Percentiles rank a stretch among this genome's conserved stretches.
Conservation (phyloP, 2,329 filamentous ascomycete genomes). For the Stemphylium lycopersici region DNA sequence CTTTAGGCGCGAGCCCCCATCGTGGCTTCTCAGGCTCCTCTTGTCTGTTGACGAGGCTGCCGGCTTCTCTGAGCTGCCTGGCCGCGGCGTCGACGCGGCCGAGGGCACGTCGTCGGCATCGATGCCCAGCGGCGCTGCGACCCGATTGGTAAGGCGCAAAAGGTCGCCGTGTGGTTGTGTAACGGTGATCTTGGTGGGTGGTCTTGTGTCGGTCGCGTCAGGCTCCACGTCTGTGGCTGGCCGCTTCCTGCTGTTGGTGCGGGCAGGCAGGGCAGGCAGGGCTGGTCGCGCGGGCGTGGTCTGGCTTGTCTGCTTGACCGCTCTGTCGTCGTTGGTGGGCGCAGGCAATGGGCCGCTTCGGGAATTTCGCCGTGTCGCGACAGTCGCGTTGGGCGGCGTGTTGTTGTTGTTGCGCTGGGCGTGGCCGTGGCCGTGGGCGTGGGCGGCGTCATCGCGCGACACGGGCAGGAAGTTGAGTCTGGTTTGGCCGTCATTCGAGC, state of each 20-base stretch:
- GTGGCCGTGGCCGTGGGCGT: conserved; percentile 25
- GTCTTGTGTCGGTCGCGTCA: conserved; percentile 41
- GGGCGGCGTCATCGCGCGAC: conserved; percentile 32
- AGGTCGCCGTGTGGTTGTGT: conserved; percentile 52
- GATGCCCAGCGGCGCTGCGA: conserved; percentile 43
- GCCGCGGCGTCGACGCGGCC: conserved; percentile 38
- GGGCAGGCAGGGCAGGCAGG: conserved; percentile 25
- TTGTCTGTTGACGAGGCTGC: conserved; percentile 58
- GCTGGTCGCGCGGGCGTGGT: conserved; percentile 10
- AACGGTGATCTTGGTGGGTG: conserved; percentile 52
- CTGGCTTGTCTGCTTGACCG: conserved; percentile 18
- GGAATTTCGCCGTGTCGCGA: conserved; percentile 38
- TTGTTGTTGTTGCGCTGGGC: conserved; percentile 19
- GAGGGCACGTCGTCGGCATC: conserved; percentile 43
- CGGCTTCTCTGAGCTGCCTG: conserved; percentile 34
- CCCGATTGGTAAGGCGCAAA: conserved; percentile 52
- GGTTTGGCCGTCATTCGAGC: conserved; percentile 42
- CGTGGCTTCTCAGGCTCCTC: conserved; percentile 83
- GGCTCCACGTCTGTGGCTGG: conserved; percentile 30
- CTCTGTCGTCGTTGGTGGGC: conserved; percentile 28
- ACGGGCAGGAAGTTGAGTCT: conserved; percentile 39
- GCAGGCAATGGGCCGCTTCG: conserved; percentile 30
- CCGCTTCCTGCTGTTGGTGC: conserved; percentile 39
- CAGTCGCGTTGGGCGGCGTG: conserved; percentile 30
- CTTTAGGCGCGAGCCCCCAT: conserved; percentile 80